These are phyloP conservation scores for Acidomyces sp. DNA, from an alignment of 495 filamentous ascomycete genomes.

Conservation along the genomic window DNA sequence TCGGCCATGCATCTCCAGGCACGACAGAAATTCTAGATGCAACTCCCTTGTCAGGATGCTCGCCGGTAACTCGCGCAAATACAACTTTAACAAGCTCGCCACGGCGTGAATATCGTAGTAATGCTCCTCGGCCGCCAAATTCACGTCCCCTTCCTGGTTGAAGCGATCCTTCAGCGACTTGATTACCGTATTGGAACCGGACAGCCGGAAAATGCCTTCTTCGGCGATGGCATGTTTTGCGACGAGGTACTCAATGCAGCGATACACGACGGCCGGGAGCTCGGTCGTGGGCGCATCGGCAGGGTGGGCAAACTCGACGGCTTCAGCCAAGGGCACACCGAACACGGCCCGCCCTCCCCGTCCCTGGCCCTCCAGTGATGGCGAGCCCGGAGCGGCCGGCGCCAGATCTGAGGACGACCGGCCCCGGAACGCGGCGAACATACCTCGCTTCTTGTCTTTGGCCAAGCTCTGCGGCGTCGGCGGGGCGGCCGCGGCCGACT, in stretches of 20 bases:
- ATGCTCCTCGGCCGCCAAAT: constrained; percentile 62
- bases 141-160: constrained; percentile 86
- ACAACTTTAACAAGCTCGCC: constrained; percentile 85
- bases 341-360: constrained; percentile 62
- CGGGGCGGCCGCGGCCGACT: no score
- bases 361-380: constrained; percentile 23
- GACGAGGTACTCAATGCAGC: constrained; percentile 87
- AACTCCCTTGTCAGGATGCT: constrained; percentile 84
- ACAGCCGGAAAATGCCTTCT: constrained; percentile 93
- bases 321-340: constrained; percentile 74
- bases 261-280: constrained; percentile 90
- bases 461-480: constrained; percentile 35
- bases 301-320: constrained; percentile 66
- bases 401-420: constrained; percentile 49
- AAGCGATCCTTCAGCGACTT: constrained; percentile 83
- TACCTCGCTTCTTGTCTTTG: constrained; percentile 83
- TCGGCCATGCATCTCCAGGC: constrained; percentile 52
- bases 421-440: constrained; percentile 75
- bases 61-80: constrained; percentile 79
- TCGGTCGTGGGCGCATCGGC: constrained; percentile 53
- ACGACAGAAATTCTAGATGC: constrained; percentile 74
- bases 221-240: constrained; percentile 69
- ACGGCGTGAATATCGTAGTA: constrained; percentile 96
- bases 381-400: constrained; percentile 6
- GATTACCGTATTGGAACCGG: constrained; percentile 86